phyloP scores from a whole-genome alignment of 495 filamentous ascomycete species.

The Hyaloscypha variabilis region DNA sequence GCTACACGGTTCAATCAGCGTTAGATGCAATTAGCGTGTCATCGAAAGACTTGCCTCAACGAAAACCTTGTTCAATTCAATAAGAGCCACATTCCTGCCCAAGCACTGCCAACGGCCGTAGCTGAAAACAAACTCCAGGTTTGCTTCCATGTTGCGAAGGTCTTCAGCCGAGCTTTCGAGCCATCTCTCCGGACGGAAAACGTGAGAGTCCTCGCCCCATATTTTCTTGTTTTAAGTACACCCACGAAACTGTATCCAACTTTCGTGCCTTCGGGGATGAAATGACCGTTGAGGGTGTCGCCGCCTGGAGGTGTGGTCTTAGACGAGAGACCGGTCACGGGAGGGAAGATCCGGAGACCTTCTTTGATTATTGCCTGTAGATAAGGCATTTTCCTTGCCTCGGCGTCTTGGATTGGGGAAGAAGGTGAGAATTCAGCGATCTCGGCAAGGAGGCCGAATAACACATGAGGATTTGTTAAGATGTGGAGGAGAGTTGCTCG shows the following conservation, averaged over 20 bases:
- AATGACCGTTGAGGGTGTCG: constrained; percentile 48
- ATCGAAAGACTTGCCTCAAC: not conserved
- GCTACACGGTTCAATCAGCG: too few relatives aligned
- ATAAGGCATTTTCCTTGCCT: constrained; percentile 49
- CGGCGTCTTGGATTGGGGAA: constrained; percentile 26
- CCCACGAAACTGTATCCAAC: constrained; percentile 43
- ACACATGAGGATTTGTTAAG: constrained; percentile 46
- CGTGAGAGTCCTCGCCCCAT: constrained; percentile 49
- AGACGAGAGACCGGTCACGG: constrained; percentile 37
- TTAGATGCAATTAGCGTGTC: too few relatives aligned
- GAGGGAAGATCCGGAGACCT: constrained; percentile 48
- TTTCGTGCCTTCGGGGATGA: constrained; percentile 53
- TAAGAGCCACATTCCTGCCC: constrained; percentile 46
- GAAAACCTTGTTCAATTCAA: constrained; percentile 53
- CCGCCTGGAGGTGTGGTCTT: constrained; percentile 52
- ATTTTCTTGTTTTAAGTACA: constrained; percentile 39
- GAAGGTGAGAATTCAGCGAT: constrained; percentile 42
- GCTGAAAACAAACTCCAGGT: constrained; percentile 43
- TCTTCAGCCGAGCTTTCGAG: constrained; percentile 41
- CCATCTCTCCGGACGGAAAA: constrained; percentile 60
- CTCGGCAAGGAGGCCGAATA: constrained; percentile 56
- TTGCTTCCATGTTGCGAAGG: constrained; percentile 40
- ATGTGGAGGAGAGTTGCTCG: constrained; percentile 56
- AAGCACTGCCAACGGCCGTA: constrained; percentile 47
- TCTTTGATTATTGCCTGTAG: constrained; percentile 55